Conservation (phyloP, 768 basidiomycete species). For the Xanthoconium stramineum region DNA sequence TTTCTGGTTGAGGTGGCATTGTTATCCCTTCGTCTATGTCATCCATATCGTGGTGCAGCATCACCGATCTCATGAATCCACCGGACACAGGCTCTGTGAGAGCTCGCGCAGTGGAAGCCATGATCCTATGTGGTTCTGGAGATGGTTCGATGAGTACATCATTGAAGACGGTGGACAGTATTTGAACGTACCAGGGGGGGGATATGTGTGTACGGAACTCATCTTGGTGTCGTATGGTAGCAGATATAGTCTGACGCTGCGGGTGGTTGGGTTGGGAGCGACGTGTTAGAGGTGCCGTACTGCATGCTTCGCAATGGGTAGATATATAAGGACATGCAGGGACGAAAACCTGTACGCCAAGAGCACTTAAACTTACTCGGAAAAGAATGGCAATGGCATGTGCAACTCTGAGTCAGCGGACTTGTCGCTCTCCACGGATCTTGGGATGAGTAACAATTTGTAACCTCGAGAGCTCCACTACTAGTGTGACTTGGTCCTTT, state of each 20-base stretch:
- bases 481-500: too few species aligned
- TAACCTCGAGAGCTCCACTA: too few species aligned
- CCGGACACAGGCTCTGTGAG: conserved; percentile 15
- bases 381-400: neutral
- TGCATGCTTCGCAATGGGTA: neutral
- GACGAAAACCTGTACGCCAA: conserved; percentile 14
- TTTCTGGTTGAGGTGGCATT: conserved; percentile 4
- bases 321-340: conserved; percentile 1
- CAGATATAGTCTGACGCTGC: neutral
- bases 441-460: too few species aligned
- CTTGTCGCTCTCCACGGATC: too few species aligned
- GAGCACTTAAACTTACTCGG: conserved; percentile 8
- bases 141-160: neutral
- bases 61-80: conserved; percentile 25
- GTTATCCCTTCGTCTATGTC: conserved; percentile 15
- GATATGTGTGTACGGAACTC: conserved; percentile 9
- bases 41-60: conserved; percentile 7
- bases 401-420: too few species aligned
- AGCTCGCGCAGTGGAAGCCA: conserved; percentile 11
- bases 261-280: neutral
- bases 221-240: conserved; percentile 3
- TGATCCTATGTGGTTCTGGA: conserved; percentile 12
- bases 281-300: neutral
- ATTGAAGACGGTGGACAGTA: neutral
- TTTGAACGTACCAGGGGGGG: conserved; percentile 4